Evolutionary conservation across 306 rosid species (phyloP).

Genomic region (Prunus campanulata): DNA sequence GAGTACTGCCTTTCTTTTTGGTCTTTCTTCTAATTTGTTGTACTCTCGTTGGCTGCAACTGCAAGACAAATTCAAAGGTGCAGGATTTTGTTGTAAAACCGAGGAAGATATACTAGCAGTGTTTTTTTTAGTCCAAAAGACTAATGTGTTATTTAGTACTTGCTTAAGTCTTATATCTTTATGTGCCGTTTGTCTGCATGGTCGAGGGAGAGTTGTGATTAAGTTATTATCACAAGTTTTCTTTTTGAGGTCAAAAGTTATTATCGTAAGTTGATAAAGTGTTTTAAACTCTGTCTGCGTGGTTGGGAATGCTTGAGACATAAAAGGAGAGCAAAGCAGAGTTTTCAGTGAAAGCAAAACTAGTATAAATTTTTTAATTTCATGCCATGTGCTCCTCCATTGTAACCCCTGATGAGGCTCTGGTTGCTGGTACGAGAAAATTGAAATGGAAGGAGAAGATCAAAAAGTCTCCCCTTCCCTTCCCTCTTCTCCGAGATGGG

Average conservation of each 20-base stretch:
- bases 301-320: slow-evolving; percentile 5
- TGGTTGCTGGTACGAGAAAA: neutral
- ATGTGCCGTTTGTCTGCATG: slow-evolving; percentile 6
- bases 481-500: too few relatives aligned
- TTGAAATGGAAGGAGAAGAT: neutral
- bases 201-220: slow-evolving; percentile 4
- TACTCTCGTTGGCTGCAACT: slow-evolving; percentile 30
- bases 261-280: neutral
- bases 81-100: slow-evolving; percentile 62
- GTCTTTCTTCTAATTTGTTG: slow-evolving; percentile 28
- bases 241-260: too few relatives aligned
- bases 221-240: neutral
- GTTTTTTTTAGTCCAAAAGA: slow-evolving; percentile 5
- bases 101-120: slow-evolving; percentile 58
- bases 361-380: neutral
- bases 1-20: slow-evolving; percentile 36
- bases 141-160: neutral
- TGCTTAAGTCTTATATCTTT: neutral
- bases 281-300: neutral
- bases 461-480: too few relatives aligned
- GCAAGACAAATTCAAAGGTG: slow-evolving; percentile 36
- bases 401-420: neutral
- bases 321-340: slow-evolving; percentile 16
- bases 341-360: slow-evolving; percentile 27
- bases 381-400: slow-evolving; percentile 11